Evolutionary conservation across 441 rosid species (phyloP), one percentile per base, ranked within the genome.

Genomic region (Populus hybrid): DNA sequence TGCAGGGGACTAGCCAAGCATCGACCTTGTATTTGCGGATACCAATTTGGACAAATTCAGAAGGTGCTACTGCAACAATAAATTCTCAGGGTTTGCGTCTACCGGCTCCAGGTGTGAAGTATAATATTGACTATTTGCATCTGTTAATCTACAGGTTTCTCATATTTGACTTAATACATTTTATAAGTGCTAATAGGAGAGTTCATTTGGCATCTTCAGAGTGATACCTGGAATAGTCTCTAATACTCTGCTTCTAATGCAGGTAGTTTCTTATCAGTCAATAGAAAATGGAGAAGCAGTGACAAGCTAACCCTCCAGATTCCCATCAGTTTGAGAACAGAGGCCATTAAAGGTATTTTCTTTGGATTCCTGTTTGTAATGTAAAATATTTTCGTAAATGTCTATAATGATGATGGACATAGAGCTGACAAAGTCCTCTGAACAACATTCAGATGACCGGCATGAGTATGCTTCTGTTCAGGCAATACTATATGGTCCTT

Each of bases 401-500:
- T 8, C 3, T 34, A 54, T 57, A 21, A 8, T 18, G 20, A 11
- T 63, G 32, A 65, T 38, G 46, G n/a, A 18, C 71, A 23, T 30
- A 7, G 40, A 11, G 32, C 30, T 72, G 66, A 77, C 73, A 77
- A 32, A 14, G 32, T 78, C 24, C n/a, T 68, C 57, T 40, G 75
- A 75, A 76, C 74, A 65, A 61, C 35, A 40, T 79, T 75, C 89
- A 95, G 99, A 95, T 85, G 98, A 95, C 50, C 85, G 94, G 74
- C 76, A 90, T 0, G 92, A 88, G 28, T 89, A 88, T 76, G 84
- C 90, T 78, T 93, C 98, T 1, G 32, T 96, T 69, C 90, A 86
- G 69, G 97, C 97, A 3, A 91, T 96, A 78, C 93, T 96, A 2
- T 96, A 88, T 74, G 98, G 99, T 6, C 99, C 95, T 10, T 90